Base-by-base conservation (phyloP, 495 filamentous ascomycete species). In the Neurospora sp. region DNA sequence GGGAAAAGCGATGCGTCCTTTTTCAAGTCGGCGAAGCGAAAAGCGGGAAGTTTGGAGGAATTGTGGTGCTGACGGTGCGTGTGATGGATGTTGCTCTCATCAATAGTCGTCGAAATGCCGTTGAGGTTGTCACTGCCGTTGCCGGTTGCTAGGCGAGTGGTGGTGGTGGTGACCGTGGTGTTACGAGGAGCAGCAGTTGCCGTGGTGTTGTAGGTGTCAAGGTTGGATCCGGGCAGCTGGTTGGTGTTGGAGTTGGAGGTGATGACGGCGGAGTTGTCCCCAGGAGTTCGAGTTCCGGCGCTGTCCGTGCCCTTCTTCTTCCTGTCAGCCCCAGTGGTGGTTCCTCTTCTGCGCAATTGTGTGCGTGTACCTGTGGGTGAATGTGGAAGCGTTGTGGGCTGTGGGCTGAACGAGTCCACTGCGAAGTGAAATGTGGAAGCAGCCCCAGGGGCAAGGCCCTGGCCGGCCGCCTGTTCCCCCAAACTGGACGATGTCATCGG, bases 41-140 rank as follows among this genome's bases (percentile, higher is more conserved):
- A 87, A 37, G 85, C 79, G 35, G 85, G 84, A 70, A 86, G 78
- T 72, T 86, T 87, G 71, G 84, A 86, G 16, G 84, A 84, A 41
- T 83, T 87, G 77, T 86, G 82, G 74, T 78, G 84, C 71, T 84
- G 83, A 75, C 85, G 84, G 74, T 87, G 84, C 39, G 81, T 76
- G 75, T 86, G 83, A 66, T 66, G 54, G 31, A 62, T 14, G 54
- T 35, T 62, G 27, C 14, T 35, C 6, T 66, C 54, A 37, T 8
- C 27, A 16, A 6, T 14, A 66, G 27, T 37, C 54, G 14, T 10
- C 38, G 83, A 73, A 39, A 77, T 74, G 75, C 42, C 82, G 76
- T 66, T 77, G 73, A 76, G 38, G 69, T 69, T 72, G 38, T 70
- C 27, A 38, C 69, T 71, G 74, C 35, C 71, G 73, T 74, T 69